These are phyloP conservation scores for Colletotrichum neosansevieriae DNA, from an alignment of 2,329 filamentous ascomycete species.

Conservation along the genomic window DNA sequence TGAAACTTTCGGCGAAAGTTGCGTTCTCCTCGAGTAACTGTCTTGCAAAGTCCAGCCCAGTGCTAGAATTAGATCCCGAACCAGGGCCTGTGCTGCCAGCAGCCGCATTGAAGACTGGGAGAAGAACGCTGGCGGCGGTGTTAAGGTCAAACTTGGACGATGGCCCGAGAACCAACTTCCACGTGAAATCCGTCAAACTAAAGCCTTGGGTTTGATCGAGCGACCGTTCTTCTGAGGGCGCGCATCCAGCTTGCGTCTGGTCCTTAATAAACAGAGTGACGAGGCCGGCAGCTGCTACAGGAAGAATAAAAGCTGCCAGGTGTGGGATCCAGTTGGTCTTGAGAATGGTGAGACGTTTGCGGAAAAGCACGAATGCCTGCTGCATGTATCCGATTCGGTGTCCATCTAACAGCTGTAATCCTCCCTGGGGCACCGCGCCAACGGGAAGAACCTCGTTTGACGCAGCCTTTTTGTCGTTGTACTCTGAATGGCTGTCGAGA, in stretches of 20 bases:
- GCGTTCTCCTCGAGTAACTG: constrained; percentile 27
- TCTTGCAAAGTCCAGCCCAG: constrained; percentile 35
- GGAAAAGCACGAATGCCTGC: constrained; percentile 81
- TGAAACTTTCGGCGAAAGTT: constrained; percentile 68
- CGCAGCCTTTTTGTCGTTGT: constrained; percentile 46
- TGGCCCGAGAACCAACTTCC: constrained; percentile 59
- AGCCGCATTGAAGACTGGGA: constrained; percentile 53
- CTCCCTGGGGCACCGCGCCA: constrained; percentile 43
- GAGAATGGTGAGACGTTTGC: constrained; percentile 82
- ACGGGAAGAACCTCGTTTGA: constrained; percentile 13
- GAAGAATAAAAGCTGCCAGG: constrained; percentile 78
- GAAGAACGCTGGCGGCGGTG: constrained; percentile 44
- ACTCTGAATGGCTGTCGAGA: constrained; percentile 14
- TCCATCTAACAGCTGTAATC: constrained; percentile 74
- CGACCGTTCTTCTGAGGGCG: constrained; percentile 60
- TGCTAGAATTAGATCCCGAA: constrained; percentile 40
- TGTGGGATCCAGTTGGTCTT: constrained; percentile 84
- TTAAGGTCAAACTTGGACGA: constrained; percentile 39
- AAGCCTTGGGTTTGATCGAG: constrained; percentile 54
- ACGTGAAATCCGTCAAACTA: constrained; percentile 50
- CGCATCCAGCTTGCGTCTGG: constrained; percentile 65
- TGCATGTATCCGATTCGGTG: constrained; percentile 74
- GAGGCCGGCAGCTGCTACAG: constrained; percentile 82
- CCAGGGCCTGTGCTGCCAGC: constrained; percentile 42
- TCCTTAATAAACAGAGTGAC: constrained; percentile 80